A percentile compares a stretch with the other conserved stretches of the same genome.
Evolutionary conservation across 164 flowering plant genomes (phyloP).

Genomic region (Vitis labrusca): DNA sequence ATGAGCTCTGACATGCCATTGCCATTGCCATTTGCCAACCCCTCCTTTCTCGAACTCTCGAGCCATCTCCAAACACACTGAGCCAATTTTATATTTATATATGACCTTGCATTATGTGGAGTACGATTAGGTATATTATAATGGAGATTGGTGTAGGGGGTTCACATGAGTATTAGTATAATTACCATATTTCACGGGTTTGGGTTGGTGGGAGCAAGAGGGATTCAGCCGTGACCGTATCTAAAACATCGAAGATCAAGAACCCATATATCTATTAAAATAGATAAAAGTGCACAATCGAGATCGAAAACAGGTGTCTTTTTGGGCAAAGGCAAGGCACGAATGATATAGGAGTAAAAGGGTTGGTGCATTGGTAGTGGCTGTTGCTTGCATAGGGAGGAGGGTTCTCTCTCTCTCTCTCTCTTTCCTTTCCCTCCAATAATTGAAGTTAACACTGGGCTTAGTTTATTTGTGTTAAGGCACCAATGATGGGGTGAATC

Average conservation of each 20-base stretch:
- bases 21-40: no score
- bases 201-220: conserved; percentile 44
- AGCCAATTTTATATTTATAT: no score
- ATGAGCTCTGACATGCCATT: conserved; percentile 7
- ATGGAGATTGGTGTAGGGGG: no score
- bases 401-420: not conserved
- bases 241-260: conserved; percentile 23
- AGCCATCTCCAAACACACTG: no score
- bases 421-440: conserved; percentile 38
- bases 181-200: conserved; percentile 4
- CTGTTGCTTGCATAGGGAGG: not conserved
- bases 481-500: conserved; percentile 54
- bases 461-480: conserved; percentile 43
- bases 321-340: not conserved
- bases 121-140: no score
- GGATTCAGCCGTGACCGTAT: conserved; percentile 28
- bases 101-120: no score
- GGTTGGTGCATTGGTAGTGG: no score
- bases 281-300: not conserved
- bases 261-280: not conserved
- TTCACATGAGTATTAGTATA: no score
- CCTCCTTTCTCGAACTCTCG: no score
- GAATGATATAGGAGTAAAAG: no score
- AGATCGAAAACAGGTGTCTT: not conserved
- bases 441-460: conserved; percentile 34